Evolutionary conservation across 345 rosid species (phyloP).

Genomic region (Odontarrhena argentea): DNA sequence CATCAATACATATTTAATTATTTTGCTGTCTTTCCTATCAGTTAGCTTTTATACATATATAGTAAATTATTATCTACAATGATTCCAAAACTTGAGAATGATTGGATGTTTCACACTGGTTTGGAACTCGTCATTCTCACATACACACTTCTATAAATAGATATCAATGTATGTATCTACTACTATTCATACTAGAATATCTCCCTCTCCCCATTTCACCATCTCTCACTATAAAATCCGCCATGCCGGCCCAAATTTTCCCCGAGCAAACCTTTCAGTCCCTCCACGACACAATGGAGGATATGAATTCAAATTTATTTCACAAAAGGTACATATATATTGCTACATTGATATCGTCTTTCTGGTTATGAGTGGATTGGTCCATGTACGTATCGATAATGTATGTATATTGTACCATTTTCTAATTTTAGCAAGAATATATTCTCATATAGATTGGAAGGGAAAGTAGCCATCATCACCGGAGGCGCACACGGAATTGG

Average conservation of each 20-base stretch:
- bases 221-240: conserved; percentile 1
- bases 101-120: conserved; percentile 37
- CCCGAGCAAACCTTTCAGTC: conserved; percentile 55
- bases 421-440: no score
- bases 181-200: conserved; percentile 4
- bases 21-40: neutral
- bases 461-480: conserved; percentile 73
- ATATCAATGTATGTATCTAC: neutral
- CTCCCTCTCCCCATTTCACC: conserved; percentile 5
- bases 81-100: conserved; percentile 36
- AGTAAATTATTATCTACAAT: conserved; percentile 20
- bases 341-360: neutral
- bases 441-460: conserved; percentile 58
- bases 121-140: conserved; percentile 11
- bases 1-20: neutral
- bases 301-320: conserved; percentile 36
- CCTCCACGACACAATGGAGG: conserved; percentile 50
- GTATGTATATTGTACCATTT: no score
- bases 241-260: conserved; percentile 59
- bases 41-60: neutral
- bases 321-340: conserved; percentile 52
- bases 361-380: no score
- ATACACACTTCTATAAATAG: conserved; percentile 28
- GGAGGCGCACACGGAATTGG: conserved; percentile 91
- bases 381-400: no score